Conservation (phyloP, 441 rosid genomes). For the Eruca vesicaria region DNA sequence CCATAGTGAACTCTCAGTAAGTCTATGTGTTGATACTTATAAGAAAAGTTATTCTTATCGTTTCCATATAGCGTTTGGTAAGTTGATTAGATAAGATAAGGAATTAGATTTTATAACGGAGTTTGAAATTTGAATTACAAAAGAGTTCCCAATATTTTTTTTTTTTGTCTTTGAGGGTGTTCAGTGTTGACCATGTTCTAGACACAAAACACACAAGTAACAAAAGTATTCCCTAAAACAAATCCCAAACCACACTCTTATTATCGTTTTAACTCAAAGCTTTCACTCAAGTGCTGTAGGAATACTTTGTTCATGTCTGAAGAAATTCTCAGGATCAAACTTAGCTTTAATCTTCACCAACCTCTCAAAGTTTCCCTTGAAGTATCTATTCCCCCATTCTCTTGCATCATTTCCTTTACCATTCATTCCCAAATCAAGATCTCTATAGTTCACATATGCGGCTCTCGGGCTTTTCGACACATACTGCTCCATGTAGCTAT, state of each 20-base stretch:
- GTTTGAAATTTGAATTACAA: background rate
- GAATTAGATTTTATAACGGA: background rate
- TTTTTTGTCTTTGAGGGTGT: background rate
- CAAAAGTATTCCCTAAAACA: conserved; percentile 19
- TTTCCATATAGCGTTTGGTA: background rate
- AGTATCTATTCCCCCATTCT: conserved; percentile 39
- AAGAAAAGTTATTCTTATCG: background rate
- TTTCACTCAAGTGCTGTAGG: conserved; percentile 30
- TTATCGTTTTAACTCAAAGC: background rate
- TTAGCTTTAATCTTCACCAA: conserved; percentile 35
- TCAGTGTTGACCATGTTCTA: conserved; percentile 14
- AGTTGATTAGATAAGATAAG: background rate
- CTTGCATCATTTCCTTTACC: conserved; percentile 36
- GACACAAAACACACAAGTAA: conserved; percentile 20
- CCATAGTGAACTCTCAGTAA: background rate
- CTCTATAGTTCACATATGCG: conserved; percentile 47
- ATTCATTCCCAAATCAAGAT: conserved; percentile 50
- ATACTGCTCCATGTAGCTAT: conserved; percentile 36
- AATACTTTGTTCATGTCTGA: conserved; percentile 40
- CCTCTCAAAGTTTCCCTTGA: conserved; percentile 36
- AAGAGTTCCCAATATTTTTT: background rate
- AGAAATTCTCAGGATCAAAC: conserved; percentile 41
- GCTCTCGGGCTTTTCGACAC: conserved; percentile 42
- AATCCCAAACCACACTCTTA: conserved; percentile 29
- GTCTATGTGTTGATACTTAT: background rate